Evolutionary conservation across 2,329 filamentous ascomycete genomes (phyloP).

Genomic region (Fusarium cicatricum): DNA sequence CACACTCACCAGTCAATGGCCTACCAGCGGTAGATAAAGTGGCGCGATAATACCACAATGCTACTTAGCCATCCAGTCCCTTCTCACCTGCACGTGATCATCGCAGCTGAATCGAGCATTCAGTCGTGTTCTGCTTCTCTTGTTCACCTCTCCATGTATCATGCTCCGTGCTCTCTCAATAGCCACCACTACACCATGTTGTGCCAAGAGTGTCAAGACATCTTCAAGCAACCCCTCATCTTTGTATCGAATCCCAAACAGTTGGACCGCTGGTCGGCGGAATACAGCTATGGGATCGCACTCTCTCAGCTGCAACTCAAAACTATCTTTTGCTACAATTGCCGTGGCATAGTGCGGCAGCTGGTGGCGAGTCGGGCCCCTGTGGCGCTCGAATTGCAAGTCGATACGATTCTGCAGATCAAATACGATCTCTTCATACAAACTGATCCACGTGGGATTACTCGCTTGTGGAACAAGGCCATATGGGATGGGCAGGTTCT

Average conservation of each 20-base stretch:
- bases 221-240: neutral
- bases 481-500: neutral
- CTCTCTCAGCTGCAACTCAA: neutral
- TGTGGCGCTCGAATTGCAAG: neutral
- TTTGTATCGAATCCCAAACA: neutral
- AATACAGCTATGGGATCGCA: neutral
- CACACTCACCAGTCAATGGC: no score
- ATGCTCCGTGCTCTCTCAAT: no score
- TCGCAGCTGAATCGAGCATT: no score
- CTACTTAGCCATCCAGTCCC: no score
- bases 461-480: neutral
- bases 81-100: no score
- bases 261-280: neutral
- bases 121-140: no score
- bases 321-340: neutral
- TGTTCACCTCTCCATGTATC: no score
- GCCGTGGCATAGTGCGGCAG: neutral
- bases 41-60: no score
- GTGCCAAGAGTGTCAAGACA: conserved; percentile 4
- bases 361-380: neutral
- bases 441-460: neutral
- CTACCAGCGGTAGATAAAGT: no score
- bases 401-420: neutral
- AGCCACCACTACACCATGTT: neutral
- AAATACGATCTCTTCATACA: neutral